phyloP scores from a whole-genome alignment of 768 basidiomycete genomes.

The Kwoniella shandongensis region DNA sequence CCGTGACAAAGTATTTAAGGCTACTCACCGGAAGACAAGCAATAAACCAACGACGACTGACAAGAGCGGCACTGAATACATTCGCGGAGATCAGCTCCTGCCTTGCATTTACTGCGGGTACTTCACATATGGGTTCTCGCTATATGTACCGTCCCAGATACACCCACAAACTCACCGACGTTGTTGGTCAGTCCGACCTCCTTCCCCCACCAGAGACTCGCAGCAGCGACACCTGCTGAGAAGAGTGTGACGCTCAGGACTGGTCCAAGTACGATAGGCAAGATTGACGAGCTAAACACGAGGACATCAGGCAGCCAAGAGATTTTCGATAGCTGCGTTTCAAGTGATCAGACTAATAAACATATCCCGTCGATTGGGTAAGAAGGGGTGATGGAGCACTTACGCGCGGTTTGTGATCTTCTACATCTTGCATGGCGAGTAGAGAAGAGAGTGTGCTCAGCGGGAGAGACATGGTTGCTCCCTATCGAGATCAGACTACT shows the following conservation, averaged over 20 bases:
- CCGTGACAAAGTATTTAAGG: not conserved
- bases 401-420: constrained; percentile 47
- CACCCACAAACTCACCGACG: constrained; percentile 55
- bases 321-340: constrained; percentile 43
- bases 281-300: constrained; percentile 76
- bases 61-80: constrained; percentile 65
- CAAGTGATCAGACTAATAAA: not conserved
- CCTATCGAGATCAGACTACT: too few species aligned
- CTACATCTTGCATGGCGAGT: constrained; percentile 43
- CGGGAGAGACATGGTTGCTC: constrained; percentile 16
- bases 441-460: constrained; percentile 37
- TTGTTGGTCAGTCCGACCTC: constrained; percentile 71
- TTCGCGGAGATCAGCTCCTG: not conserved
- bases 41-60: constrained; percentile 91
- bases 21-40: constrained; percentile 55
- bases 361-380: too few species aligned
- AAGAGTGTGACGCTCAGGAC: constrained; percentile 81
- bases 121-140: not conserved
- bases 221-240: constrained; percentile 56
- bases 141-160: not conserved
- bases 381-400: too few species aligned
- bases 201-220: constrained; percentile 58
- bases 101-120: not conserved
- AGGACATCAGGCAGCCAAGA: constrained; percentile 89
- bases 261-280: constrained; percentile 71